A percentile compares a stretch with the other conserved stretches of the same genome.
phyloP scores from a whole-genome alignment of 179 eudicot genomes.

The Amaranthus tricolor region DNA sequence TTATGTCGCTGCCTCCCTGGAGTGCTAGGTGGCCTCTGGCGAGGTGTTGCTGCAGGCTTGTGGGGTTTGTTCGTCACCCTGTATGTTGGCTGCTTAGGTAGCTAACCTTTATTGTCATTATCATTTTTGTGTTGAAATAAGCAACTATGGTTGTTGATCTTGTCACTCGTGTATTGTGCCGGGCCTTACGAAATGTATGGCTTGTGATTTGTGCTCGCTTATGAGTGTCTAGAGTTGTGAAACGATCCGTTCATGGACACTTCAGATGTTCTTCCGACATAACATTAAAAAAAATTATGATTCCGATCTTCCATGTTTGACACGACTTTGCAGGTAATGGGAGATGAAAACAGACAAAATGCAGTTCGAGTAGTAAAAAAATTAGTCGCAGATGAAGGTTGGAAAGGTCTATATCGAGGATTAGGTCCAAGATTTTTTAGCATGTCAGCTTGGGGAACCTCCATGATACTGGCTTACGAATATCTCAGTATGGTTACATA shows the following conservation, averaged over 20 bases:
- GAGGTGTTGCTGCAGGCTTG: too few species aligned
- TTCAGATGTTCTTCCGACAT: neutral
- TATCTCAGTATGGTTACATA: slow-evolving; percentile 65
- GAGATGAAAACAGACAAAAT: slow-evolving; percentile 53
- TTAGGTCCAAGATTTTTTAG: slow-evolving; percentile 96
- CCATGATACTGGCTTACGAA: slow-evolving; percentile 95
- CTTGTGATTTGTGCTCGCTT: neutral
- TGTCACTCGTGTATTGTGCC: too few species aligned
- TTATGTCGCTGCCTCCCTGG: too few species aligned
- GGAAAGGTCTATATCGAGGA: slow-evolving; percentile 93
- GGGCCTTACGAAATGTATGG: neutral
- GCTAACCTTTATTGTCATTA: too few species aligned
- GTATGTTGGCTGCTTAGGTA: too few species aligned
- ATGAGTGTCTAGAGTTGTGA: neutral
- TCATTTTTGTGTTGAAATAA: too few species aligned
- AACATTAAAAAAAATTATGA: neutral
- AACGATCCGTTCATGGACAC: too few species aligned
- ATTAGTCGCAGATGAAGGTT: slow-evolving; percentile 89
- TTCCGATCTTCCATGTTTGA: slow-evolving; percentile 2
- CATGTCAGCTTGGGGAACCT: slow-evolving; percentile 99
- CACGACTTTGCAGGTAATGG: slow-evolving; percentile 54
- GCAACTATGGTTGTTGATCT: too few species aligned
- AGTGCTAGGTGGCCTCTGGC: too few species aligned
- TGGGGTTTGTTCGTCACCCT: too few species aligned
- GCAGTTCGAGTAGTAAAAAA: slow-evolving; percentile 68